Evolutionary conservation across 805 yeast species (phyloP), one percentile per base, ranked within the genome.

Genomic region (Schwanniomyces polymorphus): DNA sequence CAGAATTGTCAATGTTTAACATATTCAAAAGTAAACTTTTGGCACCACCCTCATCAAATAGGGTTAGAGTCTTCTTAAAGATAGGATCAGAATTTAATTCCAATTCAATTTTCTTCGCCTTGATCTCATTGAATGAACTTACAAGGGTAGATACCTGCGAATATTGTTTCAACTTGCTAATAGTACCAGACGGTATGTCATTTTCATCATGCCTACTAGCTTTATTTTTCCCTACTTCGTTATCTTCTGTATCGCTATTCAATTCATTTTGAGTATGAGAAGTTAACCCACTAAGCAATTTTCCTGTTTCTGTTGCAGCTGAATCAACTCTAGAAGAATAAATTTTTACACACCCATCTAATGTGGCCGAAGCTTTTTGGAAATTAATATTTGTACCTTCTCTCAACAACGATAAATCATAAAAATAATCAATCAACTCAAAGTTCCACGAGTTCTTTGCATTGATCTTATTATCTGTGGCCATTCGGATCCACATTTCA

Each of bases 291-390:
- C 88, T 86, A 29, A 91, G 67, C 46, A 92, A 72, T 14, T 84
- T 82, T 2, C 96, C 95, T 0, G 97, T 91, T 58, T 91, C 97
- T 7, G 86, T 84, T 5, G 91, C 95, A 0, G 90, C 96, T 0
- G 96, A 86, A 58, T 91, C 97, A 18, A 92, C 91, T 57, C 98
- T 79, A 12, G 95, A 87, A 10, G 91, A 82, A 62, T 92, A 92
- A 44, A 92, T 89, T 68, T 91, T 91, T 28, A 91, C 92, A 72
- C 97, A 91, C 0, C 97, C 97, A 59, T 91, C 97, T 18, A 92
- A 71, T 0, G 97, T 89, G 2, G 95, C 90, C 0, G 94, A 83
- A 0, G 97, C 98, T 55, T 85, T 82, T 63, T 89, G 97, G 64
- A 92, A 91, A 63, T 91, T 90, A 57, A 91, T 88, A 35, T 57